A percentile compares a stretch with the other conserved stretches of the same genome.
These are phyloP conservation scores for Polyrhizophydium stewartii DNA, from an alignment of 371 early-diverging fungal species.

Conservation along the genomic window DNA sequence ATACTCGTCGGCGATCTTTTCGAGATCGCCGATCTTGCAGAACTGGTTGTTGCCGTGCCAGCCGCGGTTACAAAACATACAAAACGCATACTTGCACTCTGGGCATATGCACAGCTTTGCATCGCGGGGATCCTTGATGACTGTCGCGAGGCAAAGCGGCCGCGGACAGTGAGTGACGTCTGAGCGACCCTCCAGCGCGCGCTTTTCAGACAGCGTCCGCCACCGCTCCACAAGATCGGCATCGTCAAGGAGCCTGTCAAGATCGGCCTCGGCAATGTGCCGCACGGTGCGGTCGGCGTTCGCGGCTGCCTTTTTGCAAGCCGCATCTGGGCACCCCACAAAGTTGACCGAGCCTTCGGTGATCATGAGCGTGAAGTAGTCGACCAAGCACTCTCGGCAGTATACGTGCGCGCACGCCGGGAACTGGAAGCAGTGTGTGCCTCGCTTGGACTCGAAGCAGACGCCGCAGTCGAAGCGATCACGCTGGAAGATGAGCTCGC, in stretches of 20 bases:
- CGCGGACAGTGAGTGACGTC: constrained; percentile 40
- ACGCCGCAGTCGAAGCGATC: constrained; percentile 29
- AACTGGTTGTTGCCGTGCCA: constrained; percentile 42
- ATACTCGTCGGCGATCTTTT: constrained; percentile 19
- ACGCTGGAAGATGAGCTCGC: constrained; percentile 17
- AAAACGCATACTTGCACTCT: constrained; percentile 37
- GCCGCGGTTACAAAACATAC: constrained; percentile 26
- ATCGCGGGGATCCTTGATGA: constrained; percentile 6
- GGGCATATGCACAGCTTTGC: constrained; percentile 36
- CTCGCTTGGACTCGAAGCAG: constrained; percentile 33
- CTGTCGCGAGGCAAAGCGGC: constrained; percentile 25
- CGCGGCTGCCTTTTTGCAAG: constrained; percentile 19
- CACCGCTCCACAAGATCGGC: constrained; percentile 16
- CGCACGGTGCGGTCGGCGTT: not conserved
- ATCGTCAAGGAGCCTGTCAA: not conserved
- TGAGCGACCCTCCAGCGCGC: constrained; percentile 18
- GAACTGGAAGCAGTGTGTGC: constrained; percentile 24
- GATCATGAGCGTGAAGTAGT: constrained; percentile 33
- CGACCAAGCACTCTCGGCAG: constrained; percentile 31
- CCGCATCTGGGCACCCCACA: constrained; percentile 31
- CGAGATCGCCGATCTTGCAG: constrained; percentile 22
- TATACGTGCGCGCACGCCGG: constrained; percentile 33
- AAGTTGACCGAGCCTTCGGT: constrained; percentile 24
- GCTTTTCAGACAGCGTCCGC: constrained; percentile 12
- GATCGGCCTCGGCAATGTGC: not conserved